Evolutionary conservation across 306 rosid genomes (phyloP), one percentile per base, ranked within the genome.

Genomic region (Castanopsis chinensis): DNA sequence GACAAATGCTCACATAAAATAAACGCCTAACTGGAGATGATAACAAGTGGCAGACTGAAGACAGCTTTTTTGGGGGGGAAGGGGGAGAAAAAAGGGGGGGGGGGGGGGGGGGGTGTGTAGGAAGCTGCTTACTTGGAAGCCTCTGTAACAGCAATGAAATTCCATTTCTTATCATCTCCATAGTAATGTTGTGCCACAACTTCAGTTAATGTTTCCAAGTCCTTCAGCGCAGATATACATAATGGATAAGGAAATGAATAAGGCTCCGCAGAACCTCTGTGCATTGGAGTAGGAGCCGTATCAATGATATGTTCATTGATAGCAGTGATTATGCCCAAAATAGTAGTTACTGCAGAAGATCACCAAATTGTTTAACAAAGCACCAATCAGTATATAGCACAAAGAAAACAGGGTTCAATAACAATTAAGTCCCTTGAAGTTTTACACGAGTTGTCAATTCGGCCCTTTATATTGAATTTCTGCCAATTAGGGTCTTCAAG

Each of bases 161-260:
- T 93, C 99, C 98, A 95, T 83, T 91, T 93, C 84, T 86, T 93
- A 41, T 93, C 92, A 20, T 95, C 94, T 0, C 97, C 98, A 84
- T 85, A 95, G 85, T 89, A 95, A 21, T 95, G 97, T 65, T 91
- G 90, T 30, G 98, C 92, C 78, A 85, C 94, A 77, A 95, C 98
- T 89, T 95, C 99, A 83, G 89, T 90, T 84, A 95, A 80, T 2
- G 96, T 89, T 87, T 95, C 98, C 89, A 95, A 76, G 81, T 95
- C 97, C 85, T 95, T 95, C 13, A 95, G 87, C 6, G 96, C 91
- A 80, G 99, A 93, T 82, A 95, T 86, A 84, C 93, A 95, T 80
- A 95, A 85, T 7, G 96, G 74, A 82, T 85, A 95, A 12, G 97
- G 98, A 82, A 95, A 93, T 56, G 91, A 82, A 74, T 79, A 43